phyloP scores from a whole-genome alignment of 169 alveolate species.

The Cryptosporidium felis region DNA sequence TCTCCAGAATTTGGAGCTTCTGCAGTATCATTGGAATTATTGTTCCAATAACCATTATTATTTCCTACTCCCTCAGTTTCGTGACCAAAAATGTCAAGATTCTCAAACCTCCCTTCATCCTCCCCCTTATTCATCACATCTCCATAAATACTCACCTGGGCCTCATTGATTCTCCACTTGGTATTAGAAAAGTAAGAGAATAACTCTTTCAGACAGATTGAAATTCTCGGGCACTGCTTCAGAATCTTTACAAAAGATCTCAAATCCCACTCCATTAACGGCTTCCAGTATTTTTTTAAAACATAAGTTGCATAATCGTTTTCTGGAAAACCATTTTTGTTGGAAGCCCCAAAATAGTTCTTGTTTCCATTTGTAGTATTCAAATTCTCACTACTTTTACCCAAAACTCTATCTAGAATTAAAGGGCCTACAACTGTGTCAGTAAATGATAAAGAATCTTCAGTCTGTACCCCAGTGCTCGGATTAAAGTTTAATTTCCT shows the following conservation, averaged over 20 bases:
- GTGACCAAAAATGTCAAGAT: too few relatives aligned
- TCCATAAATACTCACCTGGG: conserved; percentile 36
- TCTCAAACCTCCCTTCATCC: neutral
- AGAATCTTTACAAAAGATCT: conserved; percentile 55
- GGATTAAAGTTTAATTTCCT: conserved; percentile 32
- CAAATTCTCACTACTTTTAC: too few relatives aligned
- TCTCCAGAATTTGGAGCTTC: neutral
- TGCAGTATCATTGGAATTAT: too few relatives aligned
- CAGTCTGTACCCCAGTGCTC: conserved; percentile 46
- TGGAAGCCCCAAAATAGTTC: neutral
- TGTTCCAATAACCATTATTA: too few relatives aligned
- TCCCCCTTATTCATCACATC: neutral
- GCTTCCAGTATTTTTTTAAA: conserved; percentile 56
- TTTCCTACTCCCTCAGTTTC: too few relatives aligned
- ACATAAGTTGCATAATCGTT: conserved; percentile 48
- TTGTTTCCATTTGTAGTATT: neutral
- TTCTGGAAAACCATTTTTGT: neutral
- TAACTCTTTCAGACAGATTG: conserved; percentile 56
- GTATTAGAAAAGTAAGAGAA: conserved; percentile 61
- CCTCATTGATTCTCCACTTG: conserved; percentile 37
- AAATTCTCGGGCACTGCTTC: conserved; percentile 64
- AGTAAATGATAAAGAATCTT: conserved; percentile 62
- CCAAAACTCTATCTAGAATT: conserved; percentile 28
- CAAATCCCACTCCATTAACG: conserved; percentile 71
- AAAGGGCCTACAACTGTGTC: conserved; percentile 70